Evolutionary conservation across 805 yeast species (phyloP), one percentile per base, ranked within the genome.

Genomic region (Sugiyamaella floridensis): DNA sequence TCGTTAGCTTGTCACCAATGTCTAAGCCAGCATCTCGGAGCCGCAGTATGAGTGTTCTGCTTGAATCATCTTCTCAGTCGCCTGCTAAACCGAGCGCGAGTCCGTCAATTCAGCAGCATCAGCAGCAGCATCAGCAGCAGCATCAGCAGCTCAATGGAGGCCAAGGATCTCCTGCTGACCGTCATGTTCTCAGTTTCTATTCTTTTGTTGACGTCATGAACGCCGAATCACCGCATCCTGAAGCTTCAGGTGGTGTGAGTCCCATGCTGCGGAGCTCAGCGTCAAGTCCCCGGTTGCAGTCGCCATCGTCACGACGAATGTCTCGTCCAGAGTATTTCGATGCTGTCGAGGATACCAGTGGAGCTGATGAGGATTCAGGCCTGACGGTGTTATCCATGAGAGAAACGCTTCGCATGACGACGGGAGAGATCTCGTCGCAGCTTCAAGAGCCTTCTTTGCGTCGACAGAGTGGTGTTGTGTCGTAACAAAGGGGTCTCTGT

Each of bases 171-270:
- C 20, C 26, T 42, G 29, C 29, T 7, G 48, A 45, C n/a, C 49
- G 55, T 12, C 57, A 54, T 34, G 59, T 62, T 3, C 57, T 76
- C 42, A 70, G 73, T 40, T 86, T 86, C 64, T 84, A 81, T 63
- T 83, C 89, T 2, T 87, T 85, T 66, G 95, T 92, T 2, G 96
- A 87, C 60, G 77, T 87, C 79, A 76, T 85, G 55, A 78, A 74
- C 57, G 81, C 79, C 60, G 92, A 85, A 28, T n/a, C 44, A 10
- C 43, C n/a, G 47, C 18, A 43, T 47, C 2, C 20, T 43, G 26
- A n/a, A 12, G 40, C 26, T 2, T 28, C 48, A 2, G 42, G 37
- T 15, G 43, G 40, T 42, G 40, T 29, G 47, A 32, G 37, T 14
- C 37, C 37, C n/a, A 10, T 10, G n/a, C 37, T 32, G n/a, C 37